Evolutionary conservation across 2,329 filamentous ascomycete species (phyloP).

Genomic region (Fusarium sambucinum): DNA sequence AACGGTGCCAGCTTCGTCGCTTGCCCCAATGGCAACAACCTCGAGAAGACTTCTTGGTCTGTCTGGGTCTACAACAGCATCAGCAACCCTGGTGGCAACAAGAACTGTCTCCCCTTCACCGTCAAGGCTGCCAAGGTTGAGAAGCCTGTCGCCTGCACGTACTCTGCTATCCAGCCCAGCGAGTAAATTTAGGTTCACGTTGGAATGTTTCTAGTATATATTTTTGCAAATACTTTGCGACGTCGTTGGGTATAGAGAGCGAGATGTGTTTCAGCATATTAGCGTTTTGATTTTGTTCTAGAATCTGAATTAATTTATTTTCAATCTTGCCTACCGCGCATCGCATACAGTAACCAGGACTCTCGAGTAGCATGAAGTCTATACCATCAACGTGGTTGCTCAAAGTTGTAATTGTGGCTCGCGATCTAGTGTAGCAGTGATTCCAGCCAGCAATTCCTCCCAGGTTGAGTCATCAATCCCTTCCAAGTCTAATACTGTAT

Average conservation of each 20-base stretch:
- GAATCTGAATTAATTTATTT: neutral
- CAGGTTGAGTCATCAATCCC: conserved; percentile 9
- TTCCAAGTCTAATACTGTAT: neutral
- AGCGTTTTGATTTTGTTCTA: neutral
- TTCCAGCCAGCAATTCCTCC: conserved; percentile 13
- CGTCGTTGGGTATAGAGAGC: neutral
- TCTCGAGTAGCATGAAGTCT: no score
- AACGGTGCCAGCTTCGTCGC: conserved; percentile 61
- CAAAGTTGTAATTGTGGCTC: neutral
- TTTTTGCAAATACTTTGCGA: neutral
- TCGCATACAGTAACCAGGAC: neutral
- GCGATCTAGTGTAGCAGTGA: neutral
- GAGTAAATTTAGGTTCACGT: neutral
- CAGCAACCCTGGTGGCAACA: conserved; percentile 53
- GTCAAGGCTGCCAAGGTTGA: conserved; percentile 47
- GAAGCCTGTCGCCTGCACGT: conserved; percentile 54
- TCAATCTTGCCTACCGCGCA: neutral
- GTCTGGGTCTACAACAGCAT: conserved; percentile 54
- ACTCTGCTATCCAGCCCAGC: conserved; percentile 42
- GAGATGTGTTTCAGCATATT: neutral
- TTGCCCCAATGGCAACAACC: conserved; percentile 58
- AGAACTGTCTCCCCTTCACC: conserved; percentile 54
- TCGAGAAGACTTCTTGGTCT: conserved; percentile 53
- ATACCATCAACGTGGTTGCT: neutral
- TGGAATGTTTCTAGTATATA: conserved; percentile 7